Evolutionary conservation across 768 basidiomycete species (phyloP), one percentile per base, ranked within the genome.

Genomic region (Leccinum arenicola): DNA sequence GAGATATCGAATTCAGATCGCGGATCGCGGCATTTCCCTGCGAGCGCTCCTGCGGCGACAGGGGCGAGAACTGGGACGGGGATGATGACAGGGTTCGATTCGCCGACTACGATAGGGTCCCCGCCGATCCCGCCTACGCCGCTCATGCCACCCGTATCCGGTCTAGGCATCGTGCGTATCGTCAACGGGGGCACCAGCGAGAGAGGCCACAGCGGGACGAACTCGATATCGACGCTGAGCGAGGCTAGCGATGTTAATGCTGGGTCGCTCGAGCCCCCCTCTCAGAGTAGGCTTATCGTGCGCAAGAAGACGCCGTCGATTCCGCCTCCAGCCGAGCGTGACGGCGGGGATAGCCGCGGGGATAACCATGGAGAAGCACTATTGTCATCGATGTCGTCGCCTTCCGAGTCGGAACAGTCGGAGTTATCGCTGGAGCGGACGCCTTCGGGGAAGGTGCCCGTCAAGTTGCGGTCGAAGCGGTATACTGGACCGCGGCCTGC

Each of bases 401-500:
- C 57, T 15, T 57, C 51, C 21, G 64, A 50, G 21, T 82, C 82
- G n/a, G 62, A 60, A 7, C 66, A 55, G 60, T 83, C 82, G 15
- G 81, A 83, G 38, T 61, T 72, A 17, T 69, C 69, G 14, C 64
- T 67, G 50, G 61, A 65, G 6, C 63, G 50, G 33, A 65, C 74
- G 12, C 77, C 76, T 4, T 68, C 74, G 17, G 71, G 76, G 38
- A 74, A 67, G 35, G 76, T 70, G 50, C 71, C 81, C 9, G 31
- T 55, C 6, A 80, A 80, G 49, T 57, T 83, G n/a, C 81, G 85
- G 23, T 75, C 82, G 5, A 88, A 82, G 69, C 81, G 84, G 17
- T 70, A 81, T 57, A 63, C 74, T 36, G 38, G 38, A 17, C 64
- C 74, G 14, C 77, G 80, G 14, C 80, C 83, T 19, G 74, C 77